phyloP scores from a whole-genome alignment of 228 moss, liverwort and hornwort species.

The Sphagnum fallax region DNA sequence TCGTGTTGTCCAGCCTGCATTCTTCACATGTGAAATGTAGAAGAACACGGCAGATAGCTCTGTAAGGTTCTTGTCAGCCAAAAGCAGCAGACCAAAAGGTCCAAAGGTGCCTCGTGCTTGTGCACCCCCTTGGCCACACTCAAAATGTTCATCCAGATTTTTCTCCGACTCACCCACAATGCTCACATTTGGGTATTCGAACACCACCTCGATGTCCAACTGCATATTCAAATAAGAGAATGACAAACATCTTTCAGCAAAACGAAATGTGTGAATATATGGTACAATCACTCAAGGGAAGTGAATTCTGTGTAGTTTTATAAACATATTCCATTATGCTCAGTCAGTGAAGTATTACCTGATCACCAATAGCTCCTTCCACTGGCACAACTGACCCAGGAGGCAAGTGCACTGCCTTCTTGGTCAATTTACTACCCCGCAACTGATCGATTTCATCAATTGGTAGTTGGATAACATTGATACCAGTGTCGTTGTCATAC shows the following conservation, averaged over 20 bases:
- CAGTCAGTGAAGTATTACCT: constrained; percentile 14
- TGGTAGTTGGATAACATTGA: constrained; percentile 34
- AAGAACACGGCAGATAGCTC: constrained; percentile 81
- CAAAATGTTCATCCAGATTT: constrained; percentile 23
- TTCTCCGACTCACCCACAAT: constrained; percentile 1
- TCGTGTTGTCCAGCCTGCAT: constrained; percentile 40
- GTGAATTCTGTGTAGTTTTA: not conserved
- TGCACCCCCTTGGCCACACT: constrained; percentile 72
- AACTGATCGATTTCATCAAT: constrained; percentile 40
- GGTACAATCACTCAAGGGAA: not conserved
- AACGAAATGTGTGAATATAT: not conserved
- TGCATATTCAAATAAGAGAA: constrained; percentile 13
- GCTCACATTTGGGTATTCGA: constrained; percentile 41
- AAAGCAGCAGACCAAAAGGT: constrained; percentile 78
- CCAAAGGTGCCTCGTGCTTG: constrained; percentile 60
- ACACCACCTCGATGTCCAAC: constrained; percentile 72
- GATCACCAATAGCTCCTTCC: constrained; percentile 22
- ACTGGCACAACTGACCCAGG: constrained; percentile 28
- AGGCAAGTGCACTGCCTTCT: constrained; percentile 11
- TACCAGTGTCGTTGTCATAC: constrained; percentile 17
- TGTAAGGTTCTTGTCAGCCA: constrained; percentile 26
- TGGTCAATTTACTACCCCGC: constrained; percentile 15
- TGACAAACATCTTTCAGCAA: not conserved
- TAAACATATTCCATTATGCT: not conserved
- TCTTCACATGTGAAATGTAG: constrained; percentile 37